Evolutionary conservation across 768 basidiomycete genomes (phyloP).

Genomic region (Leccinum obscurum): DNA sequence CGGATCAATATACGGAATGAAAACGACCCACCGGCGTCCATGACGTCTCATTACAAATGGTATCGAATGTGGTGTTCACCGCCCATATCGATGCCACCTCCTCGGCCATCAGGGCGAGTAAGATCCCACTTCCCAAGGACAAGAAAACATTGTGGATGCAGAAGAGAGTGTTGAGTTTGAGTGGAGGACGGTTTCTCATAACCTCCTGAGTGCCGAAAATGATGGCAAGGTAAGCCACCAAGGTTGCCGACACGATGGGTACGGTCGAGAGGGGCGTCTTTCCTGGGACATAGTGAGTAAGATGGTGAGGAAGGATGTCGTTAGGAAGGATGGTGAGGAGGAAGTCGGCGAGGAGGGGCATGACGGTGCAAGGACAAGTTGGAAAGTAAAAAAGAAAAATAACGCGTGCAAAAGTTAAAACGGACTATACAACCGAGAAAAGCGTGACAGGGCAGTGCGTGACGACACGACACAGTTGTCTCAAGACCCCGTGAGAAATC

Average conservation of each 20-base stretch:
- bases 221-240: constrained; percentile 81
- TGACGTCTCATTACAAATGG: constrained; percentile 71
- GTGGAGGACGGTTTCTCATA: constrained; percentile 77
- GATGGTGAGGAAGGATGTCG: constrained; percentile 37
- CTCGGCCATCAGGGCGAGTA: constrained; percentile 88
- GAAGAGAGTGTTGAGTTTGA: constrained; percentile 80
- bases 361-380: constrained; percentile 38
- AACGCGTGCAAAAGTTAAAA: constrained; percentile 28
- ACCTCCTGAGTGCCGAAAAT: constrained; percentile 83
- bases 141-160: constrained; percentile 90
- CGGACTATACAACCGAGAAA: constrained; percentile 13
- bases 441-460: constrained; percentile 31
- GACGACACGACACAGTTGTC: background rate
- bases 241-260: constrained; percentile 64
- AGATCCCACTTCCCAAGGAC: constrained; percentile 76
- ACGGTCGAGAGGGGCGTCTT: constrained; percentile 59
- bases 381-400: constrained; percentile 18
- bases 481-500: no score
- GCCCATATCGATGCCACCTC: constrained; percentile 82
- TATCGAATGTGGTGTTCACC: constrained; percentile 69
- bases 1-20: background rate
- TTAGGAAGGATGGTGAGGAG: constrained; percentile 59
- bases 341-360: constrained; percentile 75
- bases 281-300: constrained; percentile 53
- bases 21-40: constrained; percentile 80